Conservation (phyloP, 2,329 filamentous ascomycete genomes). For the Purpureocillium lavendulum region DNA sequence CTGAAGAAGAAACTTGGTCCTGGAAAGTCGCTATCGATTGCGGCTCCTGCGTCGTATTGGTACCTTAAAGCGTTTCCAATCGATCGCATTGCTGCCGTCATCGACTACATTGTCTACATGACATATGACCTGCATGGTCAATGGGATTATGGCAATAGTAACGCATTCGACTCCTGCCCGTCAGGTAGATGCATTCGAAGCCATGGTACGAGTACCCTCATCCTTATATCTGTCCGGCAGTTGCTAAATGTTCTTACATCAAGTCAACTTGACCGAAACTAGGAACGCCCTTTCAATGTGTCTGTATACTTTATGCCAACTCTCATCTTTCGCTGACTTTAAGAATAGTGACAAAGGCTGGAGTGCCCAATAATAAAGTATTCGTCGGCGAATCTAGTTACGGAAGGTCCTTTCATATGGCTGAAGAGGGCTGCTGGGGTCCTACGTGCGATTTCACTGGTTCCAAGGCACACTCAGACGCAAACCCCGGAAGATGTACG, state of each 20-base stretch:
- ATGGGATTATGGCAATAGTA: too few relatives aligned
- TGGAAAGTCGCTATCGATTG: constrained; percentile 20
- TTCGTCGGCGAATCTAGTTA: too few relatives aligned
- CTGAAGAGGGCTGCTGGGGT: too few relatives aligned
- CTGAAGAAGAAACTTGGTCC: constrained; percentile 2
- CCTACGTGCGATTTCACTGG: too few relatives aligned
- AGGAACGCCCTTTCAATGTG: neutral
- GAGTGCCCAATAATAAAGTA: too few relatives aligned
- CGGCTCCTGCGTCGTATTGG: constrained; percentile 23
- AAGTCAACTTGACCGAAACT: neutral
- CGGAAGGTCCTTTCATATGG: too few relatives aligned
- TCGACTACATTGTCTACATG: constrained; percentile 30
- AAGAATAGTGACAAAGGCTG: too few relatives aligned
- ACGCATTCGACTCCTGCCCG: neutral
- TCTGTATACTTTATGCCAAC: too few relatives aligned
- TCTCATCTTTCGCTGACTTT: too few relatives aligned
- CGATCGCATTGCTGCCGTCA: constrained; percentile 5
- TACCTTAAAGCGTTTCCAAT: constrained; percentile 24
- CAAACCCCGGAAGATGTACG: too few relatives aligned
- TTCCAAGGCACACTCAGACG: too few relatives aligned
- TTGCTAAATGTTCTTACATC: neutral
- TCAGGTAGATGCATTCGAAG: neutral
- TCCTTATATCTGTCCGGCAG: neutral
- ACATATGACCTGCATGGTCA: constrained; percentile 26
- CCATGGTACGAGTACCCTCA: neutral